Conservation (phyloP, 176 grass and related monocot species). For the Guadua angustifolia region DNA sequence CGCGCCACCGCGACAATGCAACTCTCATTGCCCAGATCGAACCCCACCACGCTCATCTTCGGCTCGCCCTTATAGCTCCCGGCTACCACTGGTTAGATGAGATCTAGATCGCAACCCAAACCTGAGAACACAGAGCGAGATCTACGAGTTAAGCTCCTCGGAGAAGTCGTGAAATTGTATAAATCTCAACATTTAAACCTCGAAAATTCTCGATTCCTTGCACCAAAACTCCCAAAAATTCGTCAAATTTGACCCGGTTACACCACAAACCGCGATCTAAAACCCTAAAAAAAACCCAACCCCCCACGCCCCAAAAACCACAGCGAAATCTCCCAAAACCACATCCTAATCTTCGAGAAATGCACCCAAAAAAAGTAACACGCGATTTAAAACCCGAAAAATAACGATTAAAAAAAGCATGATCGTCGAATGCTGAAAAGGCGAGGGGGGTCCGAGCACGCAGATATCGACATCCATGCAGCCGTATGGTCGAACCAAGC, state of each 20-base stretch:
- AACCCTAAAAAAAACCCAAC: neutral
- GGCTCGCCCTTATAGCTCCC: neutral
- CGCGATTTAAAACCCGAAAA: neutral
- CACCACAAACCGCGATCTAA: too few species aligned
- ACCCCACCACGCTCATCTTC: constrained; percentile 92
- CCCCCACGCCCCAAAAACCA: neutral
- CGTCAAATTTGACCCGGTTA: too few species aligned
- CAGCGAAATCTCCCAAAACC: constrained; percentile 14
- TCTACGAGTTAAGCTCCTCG: constrained; percentile 7
- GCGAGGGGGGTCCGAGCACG: neutral
- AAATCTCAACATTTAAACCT: too few species aligned
- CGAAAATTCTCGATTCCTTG: too few species aligned
- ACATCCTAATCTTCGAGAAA: neutral
- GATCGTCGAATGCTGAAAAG: neutral
- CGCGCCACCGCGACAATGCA: constrained; percentile 83
- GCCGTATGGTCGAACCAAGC: neutral
- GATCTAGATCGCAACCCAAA: neutral
- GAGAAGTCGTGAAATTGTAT: too few species aligned
- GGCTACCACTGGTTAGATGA: neutral
- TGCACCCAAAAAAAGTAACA: neutral
- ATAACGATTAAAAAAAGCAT: too few species aligned
- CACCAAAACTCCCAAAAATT: too few species aligned
- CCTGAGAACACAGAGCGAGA: constrained; percentile 32
- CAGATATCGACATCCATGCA: neutral
- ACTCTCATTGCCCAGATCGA: constrained; percentile 81